Evolutionary conservation across 2,329 filamentous ascomycete species (phyloP), one percentile per base, ranked within the genome.

Genomic region (Trichoderma pleuroti): DNA sequence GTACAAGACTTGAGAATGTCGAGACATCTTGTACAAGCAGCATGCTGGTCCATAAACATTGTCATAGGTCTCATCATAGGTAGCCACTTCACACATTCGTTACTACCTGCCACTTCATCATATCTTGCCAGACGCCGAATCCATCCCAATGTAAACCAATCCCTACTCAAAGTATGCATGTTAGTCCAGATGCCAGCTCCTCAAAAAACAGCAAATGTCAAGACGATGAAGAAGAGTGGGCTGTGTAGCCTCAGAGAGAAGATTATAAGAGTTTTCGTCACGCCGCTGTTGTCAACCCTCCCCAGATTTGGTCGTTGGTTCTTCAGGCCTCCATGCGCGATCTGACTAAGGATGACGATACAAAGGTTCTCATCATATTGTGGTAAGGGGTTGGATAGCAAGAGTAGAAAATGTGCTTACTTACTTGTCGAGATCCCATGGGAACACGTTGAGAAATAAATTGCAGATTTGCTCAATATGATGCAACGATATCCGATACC

Each of bases 331-430:
- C 73, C 73, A 75, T 73, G 74, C 74, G 73, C 72, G 78, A 81
- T 97, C 90, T 87, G 93, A 86, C 93, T 97, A 97, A 97, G 93
- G 93, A 97, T 97, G 93, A 97, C 93, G 92, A 94, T 94, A 94
- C 86, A 83, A 87, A 83, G 81, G 81, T 85, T 94, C 90, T 96
- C 93, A 95, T 97, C 93, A 95, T 91, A 72, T 66, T 71, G 62
- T 63, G 28, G 68, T 49, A 36, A 57, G 16, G 64, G 46, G 52
- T 9, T 21, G 54, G n/a, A 30, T 11, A 8, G 12, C 16, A 18
- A 32, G 1, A 14, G 49, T 28, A 30, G 57, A 24, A 57, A 28
- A 16, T 9, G 18, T 24, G 12, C 5, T n/a, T 42, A n/a, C 62
- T 57, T 32, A 66, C 62, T 54, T 4, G n/a, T 59, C 2, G 36